A percentile compares a stretch with the other conserved stretches of the same genome.
Evolutionary conservation across 2,329 filamentous ascomycete species (phyloP).

Genomic region (Xylariaceae sp.): DNA sequence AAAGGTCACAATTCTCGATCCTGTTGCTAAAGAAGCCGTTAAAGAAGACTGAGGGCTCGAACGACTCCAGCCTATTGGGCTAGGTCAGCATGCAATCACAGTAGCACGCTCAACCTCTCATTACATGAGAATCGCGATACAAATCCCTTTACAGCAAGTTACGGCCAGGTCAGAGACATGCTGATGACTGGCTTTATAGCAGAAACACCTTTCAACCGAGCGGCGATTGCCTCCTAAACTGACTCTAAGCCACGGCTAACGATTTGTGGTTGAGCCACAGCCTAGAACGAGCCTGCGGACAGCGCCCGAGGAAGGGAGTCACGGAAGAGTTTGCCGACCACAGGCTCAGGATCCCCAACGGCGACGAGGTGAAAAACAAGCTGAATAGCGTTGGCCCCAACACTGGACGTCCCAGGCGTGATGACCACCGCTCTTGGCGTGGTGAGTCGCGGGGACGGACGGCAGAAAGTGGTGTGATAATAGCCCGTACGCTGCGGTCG

Average conservation of each 20-base stretch:
- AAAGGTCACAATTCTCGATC: no score
- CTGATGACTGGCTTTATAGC: background rate
- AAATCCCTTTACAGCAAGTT: no score
- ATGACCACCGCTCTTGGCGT: background rate
- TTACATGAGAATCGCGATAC: no score
- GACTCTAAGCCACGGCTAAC: background rate
- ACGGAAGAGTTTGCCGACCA: background rate
- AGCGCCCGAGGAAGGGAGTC: background rate
- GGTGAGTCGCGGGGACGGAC: background rate
- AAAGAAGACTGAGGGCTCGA: no score
- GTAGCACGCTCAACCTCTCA: no score
- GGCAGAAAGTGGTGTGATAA: background rate
- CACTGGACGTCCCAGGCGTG: background rate
- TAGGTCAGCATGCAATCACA: no score
- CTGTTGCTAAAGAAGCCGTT: no score
- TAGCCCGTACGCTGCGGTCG: background rate
- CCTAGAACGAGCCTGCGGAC: background rate
- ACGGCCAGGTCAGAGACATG: no score
- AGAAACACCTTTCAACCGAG: slow-evolving; percentile 8
- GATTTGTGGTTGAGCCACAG: background rate
- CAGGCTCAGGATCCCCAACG: background rate
- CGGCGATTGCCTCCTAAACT: background rate
- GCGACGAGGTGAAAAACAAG: background rate
- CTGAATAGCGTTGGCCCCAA: background rate
- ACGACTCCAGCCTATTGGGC: no score